A percentile compares a stretch with the other conserved stretches of the same genome.
Evolutionary conservation across 2,329 filamentous ascomycete species (phyloP).

Genomic region (Xylaria sp.): DNA sequence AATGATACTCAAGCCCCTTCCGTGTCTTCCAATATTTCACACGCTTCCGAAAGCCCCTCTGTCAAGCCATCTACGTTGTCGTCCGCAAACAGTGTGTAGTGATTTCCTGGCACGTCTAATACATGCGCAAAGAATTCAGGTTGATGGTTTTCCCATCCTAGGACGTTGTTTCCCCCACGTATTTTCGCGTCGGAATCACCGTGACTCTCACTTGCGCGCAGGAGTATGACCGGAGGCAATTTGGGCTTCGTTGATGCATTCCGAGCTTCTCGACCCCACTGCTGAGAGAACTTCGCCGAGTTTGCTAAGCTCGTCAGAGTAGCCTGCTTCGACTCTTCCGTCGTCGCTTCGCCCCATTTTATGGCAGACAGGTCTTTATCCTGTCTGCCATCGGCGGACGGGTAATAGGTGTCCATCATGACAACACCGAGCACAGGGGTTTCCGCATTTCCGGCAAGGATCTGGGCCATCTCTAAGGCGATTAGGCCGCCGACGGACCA

Average conservation of each 20-base stretch:
- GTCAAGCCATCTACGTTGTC: constrained; percentile 23
- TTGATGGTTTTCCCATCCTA: constrained; percentile 17
- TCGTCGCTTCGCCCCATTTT: constrained; percentile 29
- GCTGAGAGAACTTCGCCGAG: constrained; percentile 21
- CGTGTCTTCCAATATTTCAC: constrained; percentile 18
- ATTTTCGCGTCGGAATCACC: constrained; percentile 8
- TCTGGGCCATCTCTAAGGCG: constrained; percentile 26
- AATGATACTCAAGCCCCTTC: background rate
- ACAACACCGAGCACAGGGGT: constrained; percentile 23
- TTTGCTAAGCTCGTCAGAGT: constrained; percentile 22
- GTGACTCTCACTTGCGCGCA: constrained; percentile 17
- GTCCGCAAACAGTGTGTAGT: constrained; percentile 13
- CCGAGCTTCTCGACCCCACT: constrained; percentile 17
- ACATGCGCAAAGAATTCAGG: constrained; percentile 3
- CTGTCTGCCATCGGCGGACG: constrained; percentile 8
- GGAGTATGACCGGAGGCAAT: constrained; percentile 22
- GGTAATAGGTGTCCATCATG: constrained; percentile 29
- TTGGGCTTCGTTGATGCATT: background rate
- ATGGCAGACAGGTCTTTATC: constrained; percentile 16
- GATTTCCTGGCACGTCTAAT: constrained; percentile 19
- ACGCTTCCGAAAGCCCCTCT: constrained; percentile 16
- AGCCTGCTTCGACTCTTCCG: constrained; percentile 21
- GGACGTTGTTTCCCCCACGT: constrained; percentile 7
- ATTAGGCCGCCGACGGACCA: constrained; percentile 26
- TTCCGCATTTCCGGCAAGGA: constrained; percentile 13